Percentiles rank a stretch among this genome's conserved stretches.
phyloP scores from a whole-genome alignment of 495 filamentous ascomycete genomes.

The Aspergillus affinis region DNA sequence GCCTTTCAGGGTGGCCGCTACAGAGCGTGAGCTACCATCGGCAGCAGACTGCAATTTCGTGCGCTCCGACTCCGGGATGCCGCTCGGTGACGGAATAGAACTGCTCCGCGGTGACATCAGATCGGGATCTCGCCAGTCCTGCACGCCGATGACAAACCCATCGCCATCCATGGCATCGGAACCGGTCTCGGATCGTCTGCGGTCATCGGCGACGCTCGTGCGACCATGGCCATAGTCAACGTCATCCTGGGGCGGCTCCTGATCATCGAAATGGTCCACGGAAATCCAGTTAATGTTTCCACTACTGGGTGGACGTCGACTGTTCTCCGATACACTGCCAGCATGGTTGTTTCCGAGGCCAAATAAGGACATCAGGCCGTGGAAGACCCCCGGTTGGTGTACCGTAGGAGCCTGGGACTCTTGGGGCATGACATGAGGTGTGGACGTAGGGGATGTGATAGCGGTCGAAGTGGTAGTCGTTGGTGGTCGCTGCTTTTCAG shows the following conservation, averaged over 20 bases:
- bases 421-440: conserved; percentile 21
- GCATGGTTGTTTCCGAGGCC: conserved; percentile 44
- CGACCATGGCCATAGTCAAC: conserved; percentile 8
- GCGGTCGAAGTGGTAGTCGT: conserved; percentile 26
- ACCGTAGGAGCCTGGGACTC: conserved; percentile 20
- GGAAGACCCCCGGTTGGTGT: conserved; percentile 53
- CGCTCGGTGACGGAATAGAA: conserved; percentile 28
- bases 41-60: conserved; percentile 25
- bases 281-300: conserved; percentile 78
- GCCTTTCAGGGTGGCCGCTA: conserved; percentile 52
- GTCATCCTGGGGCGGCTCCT: conserved; percentile 30
- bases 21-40: conserved; percentile 29
- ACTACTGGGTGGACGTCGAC: conserved; percentile 73
- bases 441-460: conserved; percentile 28
- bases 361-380: conserved; percentile 52
- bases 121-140: conserved; percentile 90
- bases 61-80: conserved; percentile 21
- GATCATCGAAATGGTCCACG: conserved; percentile 66
- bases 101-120: conserved; percentile 51
- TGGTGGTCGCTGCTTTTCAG: conserved; percentile 22
- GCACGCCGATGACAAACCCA: conserved; percentile 86
- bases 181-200: conserved; percentile 23
- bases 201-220: conserved; percentile 7
- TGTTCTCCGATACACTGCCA: conserved; percentile 45
- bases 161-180: conserved; percentile 47